These are phyloP conservation scores for Geotrichum histeridarum DNA, from an alignment of 1,139 yeast species.

Conservation along the genomic window DNA sequence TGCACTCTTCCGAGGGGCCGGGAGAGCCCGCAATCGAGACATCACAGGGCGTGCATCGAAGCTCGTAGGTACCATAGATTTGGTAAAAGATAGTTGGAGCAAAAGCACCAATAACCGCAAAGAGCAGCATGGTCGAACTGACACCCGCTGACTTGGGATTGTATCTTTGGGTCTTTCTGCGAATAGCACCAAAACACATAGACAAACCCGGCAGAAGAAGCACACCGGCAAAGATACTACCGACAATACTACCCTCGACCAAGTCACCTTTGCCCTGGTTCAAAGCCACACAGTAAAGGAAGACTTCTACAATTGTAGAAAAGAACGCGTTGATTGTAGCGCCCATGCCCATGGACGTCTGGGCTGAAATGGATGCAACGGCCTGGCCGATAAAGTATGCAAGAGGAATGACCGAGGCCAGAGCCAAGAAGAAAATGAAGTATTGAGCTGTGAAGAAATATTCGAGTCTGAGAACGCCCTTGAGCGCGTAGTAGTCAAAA, in stretches of 20 bases:
- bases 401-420: slow-evolving; percentile 81
- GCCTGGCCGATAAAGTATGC: slow-evolving; percentile 98
- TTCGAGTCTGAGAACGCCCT: slow-evolving; percentile 47
- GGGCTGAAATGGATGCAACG: slow-evolving; percentile 96
- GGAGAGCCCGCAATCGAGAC: background rate
- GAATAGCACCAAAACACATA: slow-evolving; percentile 95
- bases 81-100: slow-evolving; percentile 90
- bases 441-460: slow-evolving; percentile 55
- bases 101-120: slow-evolving; percentile 86
- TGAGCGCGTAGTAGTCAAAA: slow-evolving; percentile 63
- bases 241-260: slow-evolving; percentile 97
- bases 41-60: slow-evolving; percentile 58
- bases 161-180: slow-evolving; percentile 86
- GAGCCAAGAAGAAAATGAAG: slow-evolving; percentile 62
- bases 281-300: slow-evolving; percentile 85
- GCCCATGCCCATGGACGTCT: slow-evolving; percentile 97
- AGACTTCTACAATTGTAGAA: slow-evolving; percentile 92
- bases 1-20: slow-evolving; percentile 42
- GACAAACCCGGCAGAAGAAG: slow-evolving; percentile 86
- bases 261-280: slow-evolving; percentile 78
- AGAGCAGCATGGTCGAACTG: slow-evolving; percentile 88
- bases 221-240: slow-evolving; percentile 90
- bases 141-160: slow-evolving; percentile 97
- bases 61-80: slow-evolving; percentile 83
- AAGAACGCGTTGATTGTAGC: slow-evolving; percentile 97